These are phyloP conservation scores for Sclerotinia spermophila DNA, from an alignment of 2,329 filamentous ascomycete species.

Conservation along the genomic window DNA sequence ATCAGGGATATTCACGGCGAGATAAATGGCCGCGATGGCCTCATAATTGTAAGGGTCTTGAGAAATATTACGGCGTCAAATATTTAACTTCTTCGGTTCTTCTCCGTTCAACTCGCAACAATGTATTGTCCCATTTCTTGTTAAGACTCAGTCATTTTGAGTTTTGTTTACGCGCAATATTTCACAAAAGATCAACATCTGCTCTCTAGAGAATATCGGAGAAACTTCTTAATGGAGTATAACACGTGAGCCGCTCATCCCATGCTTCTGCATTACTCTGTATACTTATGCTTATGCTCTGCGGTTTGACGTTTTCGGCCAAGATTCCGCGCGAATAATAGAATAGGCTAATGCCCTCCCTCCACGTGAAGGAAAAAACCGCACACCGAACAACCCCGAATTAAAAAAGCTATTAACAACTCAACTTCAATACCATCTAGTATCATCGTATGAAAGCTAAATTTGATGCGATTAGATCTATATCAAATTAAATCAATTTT, in stretches of 20 bases:
- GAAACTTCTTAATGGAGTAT: background rate
- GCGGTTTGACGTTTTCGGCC: conserved; percentile 14
- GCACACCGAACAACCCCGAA: too few species aligned
- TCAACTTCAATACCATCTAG: too few species aligned
- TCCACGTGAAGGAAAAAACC: too few species aligned
- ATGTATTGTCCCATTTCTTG: background rate
- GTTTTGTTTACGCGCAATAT: background rate
- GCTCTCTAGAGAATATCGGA: background rate
- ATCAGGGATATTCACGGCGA: conserved; percentile 4
- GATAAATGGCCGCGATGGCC: conserved; percentile 6
- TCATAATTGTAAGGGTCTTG: background rate
- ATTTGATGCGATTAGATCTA: too few species aligned
- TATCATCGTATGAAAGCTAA: too few species aligned
- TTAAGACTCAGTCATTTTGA: background rate
- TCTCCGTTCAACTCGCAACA: background rate
- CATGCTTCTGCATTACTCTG: conserved; percentile 11
- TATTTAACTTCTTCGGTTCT: conserved; percentile 9
- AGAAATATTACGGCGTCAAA: background rate
- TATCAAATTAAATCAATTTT: too few species aligned
- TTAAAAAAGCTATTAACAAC: too few species aligned
- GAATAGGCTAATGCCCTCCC: conserved; percentile 13
- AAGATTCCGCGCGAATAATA: conserved; percentile 5
- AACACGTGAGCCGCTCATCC: conserved; percentile 12
- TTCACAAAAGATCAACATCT: conserved; percentile 9
- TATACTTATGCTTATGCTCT: conserved; percentile 7